Conservation (phyloP, 2,329 filamentous ascomycete genomes). For the Colletotrichum musicola region DNA sequence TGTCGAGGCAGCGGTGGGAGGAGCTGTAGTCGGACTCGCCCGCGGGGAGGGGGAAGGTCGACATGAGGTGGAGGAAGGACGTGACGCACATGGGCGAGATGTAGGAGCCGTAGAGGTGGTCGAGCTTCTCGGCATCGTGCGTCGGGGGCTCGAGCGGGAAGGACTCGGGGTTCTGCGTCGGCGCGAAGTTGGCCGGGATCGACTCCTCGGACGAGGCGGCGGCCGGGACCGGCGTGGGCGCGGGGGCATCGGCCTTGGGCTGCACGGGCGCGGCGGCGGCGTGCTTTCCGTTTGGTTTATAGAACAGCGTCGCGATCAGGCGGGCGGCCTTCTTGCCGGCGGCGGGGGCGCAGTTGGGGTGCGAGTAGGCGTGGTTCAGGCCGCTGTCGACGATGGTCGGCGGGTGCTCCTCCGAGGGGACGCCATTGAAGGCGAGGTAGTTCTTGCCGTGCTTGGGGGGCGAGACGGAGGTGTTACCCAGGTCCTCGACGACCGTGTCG, state of each 20-base stretch:
- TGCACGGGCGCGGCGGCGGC: neutral
- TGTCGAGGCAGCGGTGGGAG: conserved; percentile 75
- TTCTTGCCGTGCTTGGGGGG: conserved; percentile 50
- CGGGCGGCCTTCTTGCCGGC: conserved; percentile 62
- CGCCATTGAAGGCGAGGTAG: conserved; percentile 67
- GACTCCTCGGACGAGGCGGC: conserved; percentile 49
- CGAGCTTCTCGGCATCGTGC: conserved; percentile 69
- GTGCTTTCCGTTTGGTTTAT: conserved; percentile 59
- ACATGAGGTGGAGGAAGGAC: conserved; percentile 76
- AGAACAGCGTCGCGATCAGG: conserved; percentile 74
- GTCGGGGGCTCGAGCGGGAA: conserved; percentile 72
- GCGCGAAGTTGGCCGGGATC: conserved; percentile 68
- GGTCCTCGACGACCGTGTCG: conserved; percentile 73
- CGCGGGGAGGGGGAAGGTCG: conserved; percentile 67
- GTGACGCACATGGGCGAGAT: conserved; percentile 75
- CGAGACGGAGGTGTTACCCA: conserved; percentile 54
- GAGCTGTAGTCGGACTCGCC: conserved; percentile 68
- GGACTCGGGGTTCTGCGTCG: conserved; percentile 68
- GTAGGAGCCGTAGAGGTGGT: conserved; percentile 75
- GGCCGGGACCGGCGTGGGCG: conserved; percentile 41
- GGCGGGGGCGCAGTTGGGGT: conserved; percentile 71
- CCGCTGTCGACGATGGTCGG: conserved; percentile 73
- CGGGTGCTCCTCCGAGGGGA: conserved; percentile 70
- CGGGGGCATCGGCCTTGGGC: no score
- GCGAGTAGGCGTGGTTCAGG: conserved; percentile 71